A percentile compares a stretch with the other conserved stretches of the same genome.
Evolutionary conservation across 768 basidiomycete species (phyloP).

Genomic region (Podaxis pistillaris): DNA sequence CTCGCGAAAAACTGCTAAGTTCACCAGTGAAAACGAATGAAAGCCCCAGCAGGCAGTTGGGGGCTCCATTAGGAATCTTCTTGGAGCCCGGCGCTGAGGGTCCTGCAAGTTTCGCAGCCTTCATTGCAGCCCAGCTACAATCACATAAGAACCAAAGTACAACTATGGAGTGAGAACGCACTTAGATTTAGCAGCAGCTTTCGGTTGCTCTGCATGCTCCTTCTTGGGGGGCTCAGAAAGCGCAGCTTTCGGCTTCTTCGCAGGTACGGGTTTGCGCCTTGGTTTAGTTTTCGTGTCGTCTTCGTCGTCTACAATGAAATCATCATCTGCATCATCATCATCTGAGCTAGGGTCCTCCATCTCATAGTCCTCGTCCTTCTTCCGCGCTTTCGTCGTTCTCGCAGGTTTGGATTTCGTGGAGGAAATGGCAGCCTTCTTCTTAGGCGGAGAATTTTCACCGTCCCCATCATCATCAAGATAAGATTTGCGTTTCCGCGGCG

Average conservation of each 20-base stretch:
- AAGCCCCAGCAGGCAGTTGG: slow-evolving; percentile 78
- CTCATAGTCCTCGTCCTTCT: slow-evolving; percentile 29
- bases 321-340: slow-evolving; percentile 18
- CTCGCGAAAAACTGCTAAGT: slow-evolving; percentile 78
- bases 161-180: not conserved
- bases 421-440: slow-evolving; percentile 36
- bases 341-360: slow-evolving; percentile 17
- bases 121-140: slow-evolving; percentile 41
- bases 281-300: slow-evolving; percentile 24
- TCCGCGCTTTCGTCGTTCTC: slow-evolving; percentile 21
- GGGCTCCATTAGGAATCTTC: slow-evolving; percentile 67
- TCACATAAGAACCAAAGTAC: not conserved
- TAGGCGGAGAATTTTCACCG: slow-evolving; percentile 30
- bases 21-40: slow-evolving; percentile 97
- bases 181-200: slow-evolving; percentile 19
- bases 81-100: slow-evolving; percentile 69
- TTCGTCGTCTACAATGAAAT: slow-evolving; percentile 18
- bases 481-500: slow-evolving; percentile 6
- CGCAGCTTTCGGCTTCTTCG: slow-evolving; percentile 11
- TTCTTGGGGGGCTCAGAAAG: slow-evolving; percentile 19
- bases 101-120: slow-evolving; percentile 61
- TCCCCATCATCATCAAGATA: slow-evolving; percentile 18
- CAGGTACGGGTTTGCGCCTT: slow-evolving; percentile 2
- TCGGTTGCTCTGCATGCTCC: slow-evolving; percentile 23
- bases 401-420: slow-evolving; percentile 22